Conservation (phyloP, 1,284 basidiomycete species). For the Rhodotorula sp. region DNA sequence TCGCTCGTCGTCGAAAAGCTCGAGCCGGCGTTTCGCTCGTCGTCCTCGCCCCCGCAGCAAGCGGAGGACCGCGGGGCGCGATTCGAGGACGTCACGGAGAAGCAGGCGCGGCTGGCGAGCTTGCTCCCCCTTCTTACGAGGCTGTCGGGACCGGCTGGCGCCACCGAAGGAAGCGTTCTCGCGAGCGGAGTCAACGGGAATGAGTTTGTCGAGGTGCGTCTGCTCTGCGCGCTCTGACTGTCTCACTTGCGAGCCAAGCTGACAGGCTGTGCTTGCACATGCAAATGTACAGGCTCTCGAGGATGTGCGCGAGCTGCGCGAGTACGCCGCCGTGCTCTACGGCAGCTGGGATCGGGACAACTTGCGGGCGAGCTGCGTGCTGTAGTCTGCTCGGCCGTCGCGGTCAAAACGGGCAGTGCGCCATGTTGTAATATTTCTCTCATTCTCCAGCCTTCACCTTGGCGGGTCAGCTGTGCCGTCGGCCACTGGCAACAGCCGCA, state of each 20-base stretch:
- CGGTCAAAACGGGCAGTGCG: too few species aligned
- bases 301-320: conserved; percentile 56
- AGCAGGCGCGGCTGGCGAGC: conserved; percentile 67
- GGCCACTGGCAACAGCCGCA: too few species aligned
- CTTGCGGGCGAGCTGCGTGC: conserved; percentile 16
- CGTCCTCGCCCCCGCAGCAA: background rate
- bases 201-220: conserved; percentile 75
- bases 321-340: conserved; percentile 58
- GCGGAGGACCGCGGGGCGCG: conserved; percentile 43
- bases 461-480: background rate
- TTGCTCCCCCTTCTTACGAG: conserved; percentile 73
- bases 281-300: conserved; percentile 51
- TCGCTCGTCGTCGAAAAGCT: conserved; percentile 55
- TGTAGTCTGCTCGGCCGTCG: background rate
- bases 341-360: conserved; percentile 53
- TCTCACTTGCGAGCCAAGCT: background rate
- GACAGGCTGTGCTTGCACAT: background rate
- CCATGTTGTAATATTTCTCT: background rate
- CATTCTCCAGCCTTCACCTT: background rate
- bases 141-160: conserved; percentile 61
- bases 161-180: conserved; percentile 64
- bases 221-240: background rate
- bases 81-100: conserved; percentile 52
- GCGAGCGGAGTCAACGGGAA: conserved; percentile 58
- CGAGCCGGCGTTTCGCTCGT: conserved; percentile 58